phyloP scores from a whole-genome alignment of 331 rosid genomes.

The Arachis monticola region DNA sequence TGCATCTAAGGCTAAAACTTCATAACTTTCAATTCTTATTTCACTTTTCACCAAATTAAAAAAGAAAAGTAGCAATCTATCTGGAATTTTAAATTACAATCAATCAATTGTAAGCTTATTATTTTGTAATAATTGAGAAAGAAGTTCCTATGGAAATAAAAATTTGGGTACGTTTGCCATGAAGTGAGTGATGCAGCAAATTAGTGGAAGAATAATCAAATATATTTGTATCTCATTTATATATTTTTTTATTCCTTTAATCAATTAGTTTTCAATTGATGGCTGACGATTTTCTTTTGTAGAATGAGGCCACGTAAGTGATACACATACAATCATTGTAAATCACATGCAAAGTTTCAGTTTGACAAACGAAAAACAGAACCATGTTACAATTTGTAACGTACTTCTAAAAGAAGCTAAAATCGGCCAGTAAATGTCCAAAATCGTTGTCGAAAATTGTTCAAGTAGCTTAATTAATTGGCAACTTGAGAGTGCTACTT shows the following conservation, averaged over 20 bases:
- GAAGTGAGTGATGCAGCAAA: no score
- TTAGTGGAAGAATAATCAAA: no score
- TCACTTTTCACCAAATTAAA: no score
- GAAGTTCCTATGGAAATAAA: no score
- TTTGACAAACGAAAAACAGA: background rate
- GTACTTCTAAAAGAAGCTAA: background rate
- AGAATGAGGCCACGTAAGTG: background rate
- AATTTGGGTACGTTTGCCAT: background rate
- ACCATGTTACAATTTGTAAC: background rate
- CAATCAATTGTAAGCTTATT: background rate
- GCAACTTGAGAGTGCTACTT: background rate
- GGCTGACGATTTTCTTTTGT: background rate
- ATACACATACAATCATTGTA: background rate
- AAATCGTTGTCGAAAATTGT: background rate
- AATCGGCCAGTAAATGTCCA: background rate
- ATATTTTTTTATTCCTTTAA: background rate
- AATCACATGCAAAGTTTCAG: background rate
- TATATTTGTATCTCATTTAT: background rate
- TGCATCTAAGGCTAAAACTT: no score
- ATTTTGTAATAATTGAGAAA: no score
- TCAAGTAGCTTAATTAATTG: background rate
- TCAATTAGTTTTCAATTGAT: background rate
- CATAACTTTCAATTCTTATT: no score
- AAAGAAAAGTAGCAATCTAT: no score
- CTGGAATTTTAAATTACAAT: no score